These are phyloP conservation scores for Cryptococcus amylolentus DNA, from an alignment of 1,284 basidiomycete species.

Conservation along the genomic window DNA sequence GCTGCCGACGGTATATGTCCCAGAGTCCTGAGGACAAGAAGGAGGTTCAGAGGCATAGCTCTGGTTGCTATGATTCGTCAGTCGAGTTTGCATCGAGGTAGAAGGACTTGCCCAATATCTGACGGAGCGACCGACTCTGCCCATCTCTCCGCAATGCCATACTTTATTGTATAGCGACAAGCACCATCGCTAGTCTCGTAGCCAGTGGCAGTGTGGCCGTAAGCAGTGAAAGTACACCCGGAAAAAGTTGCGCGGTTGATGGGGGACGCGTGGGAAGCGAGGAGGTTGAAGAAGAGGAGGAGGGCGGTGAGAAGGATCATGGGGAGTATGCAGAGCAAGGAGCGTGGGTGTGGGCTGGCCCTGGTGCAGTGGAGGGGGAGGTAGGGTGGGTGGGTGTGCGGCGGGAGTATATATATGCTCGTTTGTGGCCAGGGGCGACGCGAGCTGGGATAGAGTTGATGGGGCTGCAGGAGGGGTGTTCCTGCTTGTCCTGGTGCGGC, in stretches of 20 bases:
- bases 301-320: not conserved
- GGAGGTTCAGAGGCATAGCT: slow-evolving; percentile 61
- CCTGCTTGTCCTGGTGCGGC: no score
- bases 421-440: no score
- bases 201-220: not conserved
- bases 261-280: not conserved
- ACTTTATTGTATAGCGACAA: slow-evolving; percentile 40
- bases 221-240: not conserved
- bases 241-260: not conserved
- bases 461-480: no score
- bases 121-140: slow-evolving; percentile 10
- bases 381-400: not conserved
- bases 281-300: not conserved
- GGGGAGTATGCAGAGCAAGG: not conserved
- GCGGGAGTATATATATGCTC: no score
- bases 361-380: not conserved
- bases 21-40: slow-evolving; percentile 61
- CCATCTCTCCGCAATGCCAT: slow-evolving; percentile 37
- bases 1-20: slow-evolving; percentile 45
- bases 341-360: not conserved
- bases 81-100: not conserved
- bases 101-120: slow-evolving; percentile 19
- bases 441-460: no score
- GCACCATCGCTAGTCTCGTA: slow-evolving; percentile 14
- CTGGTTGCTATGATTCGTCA: slow-evolving; percentile 15